phyloP scores from a whole-genome alignment of 257 asterid species.

The Fraxinus americana region DNA sequence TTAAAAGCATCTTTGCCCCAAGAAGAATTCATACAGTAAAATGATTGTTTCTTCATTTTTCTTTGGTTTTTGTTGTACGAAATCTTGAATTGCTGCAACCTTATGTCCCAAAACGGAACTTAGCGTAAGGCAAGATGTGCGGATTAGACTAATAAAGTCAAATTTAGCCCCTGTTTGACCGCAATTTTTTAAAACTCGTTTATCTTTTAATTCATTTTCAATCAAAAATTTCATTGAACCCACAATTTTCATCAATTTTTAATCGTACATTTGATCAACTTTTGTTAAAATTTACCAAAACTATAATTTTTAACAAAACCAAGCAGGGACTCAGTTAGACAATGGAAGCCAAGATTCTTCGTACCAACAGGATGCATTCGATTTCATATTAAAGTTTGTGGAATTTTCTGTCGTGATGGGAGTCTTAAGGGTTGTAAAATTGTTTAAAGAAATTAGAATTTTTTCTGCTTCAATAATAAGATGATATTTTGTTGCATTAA shows the following conservation, averaged over 20 bases:
- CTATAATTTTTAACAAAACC: no score
- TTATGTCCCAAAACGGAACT: neutral
- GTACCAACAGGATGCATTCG: neutral
- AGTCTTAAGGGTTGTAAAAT: neutral
- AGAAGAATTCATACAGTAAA: neutral
- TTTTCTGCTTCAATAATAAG: neutral
- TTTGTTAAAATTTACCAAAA: no score
- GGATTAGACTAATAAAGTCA: neutral
- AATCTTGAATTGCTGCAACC: neutral
- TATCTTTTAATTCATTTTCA: no score
- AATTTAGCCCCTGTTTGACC: neutral
- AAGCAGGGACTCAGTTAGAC: neutral
- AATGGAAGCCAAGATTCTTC: neutral
- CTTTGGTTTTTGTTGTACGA: neutral
- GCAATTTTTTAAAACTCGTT: no score
- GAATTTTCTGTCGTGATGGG: neutral
- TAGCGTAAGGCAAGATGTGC: neutral
- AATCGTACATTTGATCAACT: no score
- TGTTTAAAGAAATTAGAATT: neutral
- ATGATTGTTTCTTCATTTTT: neutral
- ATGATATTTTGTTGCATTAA: neutral
- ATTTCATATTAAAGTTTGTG: neutral
- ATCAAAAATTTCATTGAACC: no score
- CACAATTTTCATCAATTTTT: no score
- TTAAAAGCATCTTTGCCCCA: neutral